A percentile compares a stretch with the other conserved stretches of the same genome.
phyloP scores from a whole-genome alignment of 192 early-diverging fungal genomes.

The Coemansia sp. region DNA sequence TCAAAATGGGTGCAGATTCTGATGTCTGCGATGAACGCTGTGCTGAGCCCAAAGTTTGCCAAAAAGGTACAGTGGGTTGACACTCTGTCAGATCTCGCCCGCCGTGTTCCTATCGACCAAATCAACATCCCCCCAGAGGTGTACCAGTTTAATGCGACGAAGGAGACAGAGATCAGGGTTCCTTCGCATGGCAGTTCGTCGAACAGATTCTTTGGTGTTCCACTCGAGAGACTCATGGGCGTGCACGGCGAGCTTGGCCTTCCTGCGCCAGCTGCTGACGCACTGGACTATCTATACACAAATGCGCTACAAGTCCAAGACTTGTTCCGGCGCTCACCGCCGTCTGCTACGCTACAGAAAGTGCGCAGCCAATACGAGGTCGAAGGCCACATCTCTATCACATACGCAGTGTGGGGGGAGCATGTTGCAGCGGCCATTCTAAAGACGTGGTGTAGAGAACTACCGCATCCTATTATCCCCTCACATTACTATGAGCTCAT shows the following conservation, averaged over 20 bases:
- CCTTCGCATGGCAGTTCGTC: slow-evolving; percentile 41
- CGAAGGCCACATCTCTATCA: slow-evolving; percentile 53
- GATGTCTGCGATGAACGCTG: slow-evolving; percentile 79
- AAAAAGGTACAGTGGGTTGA: slow-evolving; percentile 81
- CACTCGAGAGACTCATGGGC: slow-evolving; percentile 75
- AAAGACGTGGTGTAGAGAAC: slow-evolving; percentile 81
- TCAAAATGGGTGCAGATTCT: slow-evolving; percentile 78
- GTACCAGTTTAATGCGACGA: slow-evolving; percentile 52
- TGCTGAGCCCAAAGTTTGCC: slow-evolving; percentile 92
- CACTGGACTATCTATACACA: slow-evolving; percentile 66
- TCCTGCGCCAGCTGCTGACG: slow-evolving; percentile 72
- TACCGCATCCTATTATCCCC: slow-evolving; percentile 76
- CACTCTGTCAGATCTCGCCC: slow-evolving; percentile 66
- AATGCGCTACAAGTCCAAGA: slow-evolving; percentile 78
- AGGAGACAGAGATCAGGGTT: slow-evolving; percentile 39
- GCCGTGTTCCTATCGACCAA: slow-evolving; percentile 68
- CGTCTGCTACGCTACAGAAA: slow-evolving; percentile 64
- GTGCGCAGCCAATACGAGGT: slow-evolving; percentile 55
- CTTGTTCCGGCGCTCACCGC: slow-evolving; percentile 84
- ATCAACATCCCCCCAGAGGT: slow-evolving; percentile 71
- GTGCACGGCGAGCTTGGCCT: slow-evolving; percentile 69
- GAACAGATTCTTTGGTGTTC: slow-evolving; percentile 72
- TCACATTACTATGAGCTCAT: slow-evolving; percentile 61
- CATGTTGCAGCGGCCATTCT: slow-evolving; percentile 80
- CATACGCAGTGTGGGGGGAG: slow-evolving; percentile 67